These are phyloP conservation scores for Xylariaceae sp. DNA, from an alignment of 2,329 filamentous ascomycete genomes.

Conservation along the genomic window DNA sequence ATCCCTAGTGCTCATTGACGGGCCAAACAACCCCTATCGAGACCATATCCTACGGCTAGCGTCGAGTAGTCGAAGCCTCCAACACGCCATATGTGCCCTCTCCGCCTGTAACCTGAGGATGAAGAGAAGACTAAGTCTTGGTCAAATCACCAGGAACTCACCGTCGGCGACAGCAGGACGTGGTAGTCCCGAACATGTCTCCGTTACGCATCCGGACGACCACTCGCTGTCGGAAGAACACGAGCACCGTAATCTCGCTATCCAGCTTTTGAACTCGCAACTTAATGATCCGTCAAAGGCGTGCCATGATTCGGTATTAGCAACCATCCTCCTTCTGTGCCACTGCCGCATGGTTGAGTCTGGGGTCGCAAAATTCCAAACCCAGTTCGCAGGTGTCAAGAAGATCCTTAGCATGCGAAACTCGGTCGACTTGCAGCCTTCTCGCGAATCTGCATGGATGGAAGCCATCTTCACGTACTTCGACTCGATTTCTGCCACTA, in stretches of 20 bases:
- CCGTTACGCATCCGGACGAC: constrained; percentile 50
- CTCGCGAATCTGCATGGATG: constrained; percentile 78
- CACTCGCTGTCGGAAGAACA: constrained; percentile 71
- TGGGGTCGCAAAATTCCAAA: constrained; percentile 87
- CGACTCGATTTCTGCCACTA: constrained; percentile 84
- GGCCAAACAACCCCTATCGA: constrained; percentile 77
- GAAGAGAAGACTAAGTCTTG: constrained; percentile 62
- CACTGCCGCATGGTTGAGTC: constrained; percentile 93
- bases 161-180: constrained; percentile 41
- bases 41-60: constrained; percentile 77
- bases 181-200: constrained; percentile 40
- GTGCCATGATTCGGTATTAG: constrained; percentile 79
- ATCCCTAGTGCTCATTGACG: constrained; percentile 86
- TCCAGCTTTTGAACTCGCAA: constrained; percentile 77
- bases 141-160: constrained; percentile 49
- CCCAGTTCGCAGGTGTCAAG: constrained; percentile 87
- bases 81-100: constrained; percentile 85
- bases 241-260: constrained; percentile 74
- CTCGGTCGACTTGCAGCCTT: constrained; percentile 45
- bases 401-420: constrained; percentile 78
- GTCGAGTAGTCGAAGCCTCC: constrained; percentile 71
- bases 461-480: constrained; percentile 92
- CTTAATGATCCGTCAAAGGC: constrained; percentile 70
- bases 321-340: constrained; percentile 80
- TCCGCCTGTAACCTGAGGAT: constrained; percentile 87